Percentiles rank a stretch among this genome's conserved stretches.
Conservation (phyloP, 2,329 filamentous ascomycete genomes). For the Phaeophleospora eucalypticola region DNA sequence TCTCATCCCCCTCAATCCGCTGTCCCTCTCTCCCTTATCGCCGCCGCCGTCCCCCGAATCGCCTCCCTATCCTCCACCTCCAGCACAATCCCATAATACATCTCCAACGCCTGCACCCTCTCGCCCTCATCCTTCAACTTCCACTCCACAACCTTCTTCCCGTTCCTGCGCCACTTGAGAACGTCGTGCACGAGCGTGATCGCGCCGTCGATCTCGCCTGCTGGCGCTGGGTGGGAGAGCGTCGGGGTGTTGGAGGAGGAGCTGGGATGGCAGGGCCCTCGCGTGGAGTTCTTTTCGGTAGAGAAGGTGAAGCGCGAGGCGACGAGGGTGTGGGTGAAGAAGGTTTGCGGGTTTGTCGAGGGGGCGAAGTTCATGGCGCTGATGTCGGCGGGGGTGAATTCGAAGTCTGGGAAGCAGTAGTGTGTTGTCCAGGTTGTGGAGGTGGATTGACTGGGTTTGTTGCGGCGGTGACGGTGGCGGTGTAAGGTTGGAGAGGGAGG, state of each 20-base stretch:
- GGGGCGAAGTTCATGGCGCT: constrained; percentile 56
- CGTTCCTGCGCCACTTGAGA: constrained; percentile 30
- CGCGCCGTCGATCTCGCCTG: constrained; percentile 24
- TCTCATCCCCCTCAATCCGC: not conserved
- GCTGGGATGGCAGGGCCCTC: constrained; percentile 13
- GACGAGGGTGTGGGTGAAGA: constrained; percentile 55
- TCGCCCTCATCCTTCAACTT: constrained; percentile 41
- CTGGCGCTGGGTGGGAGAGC: too few species aligned
- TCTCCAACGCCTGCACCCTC: constrained; percentile 40
- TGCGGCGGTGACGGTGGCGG: too few species aligned
- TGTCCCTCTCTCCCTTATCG: too few species aligned
- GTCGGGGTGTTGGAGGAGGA: too few species aligned
- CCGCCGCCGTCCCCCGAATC: constrained; percentile 31
- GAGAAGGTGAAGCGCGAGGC: constrained; percentile 36
- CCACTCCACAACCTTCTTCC: constrained; percentile 36
- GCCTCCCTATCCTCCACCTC: constrained; percentile 36
- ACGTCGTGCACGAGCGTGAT: constrained; percentile 24
- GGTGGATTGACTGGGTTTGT: too few species aligned
- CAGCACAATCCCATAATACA: constrained; percentile 45
- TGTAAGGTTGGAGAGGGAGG: too few species aligned
- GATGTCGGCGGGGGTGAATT: constrained; percentile 60
- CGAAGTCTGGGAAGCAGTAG: constrained; percentile 63
- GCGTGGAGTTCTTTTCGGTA: constrained; percentile 13
- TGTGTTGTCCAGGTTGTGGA: constrained; percentile 60
- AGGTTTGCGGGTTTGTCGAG: constrained; percentile 46